Percentiles rank a stretch among this genome's conserved stretches.
phyloP scores from a whole-genome alignment of 179 eudicot species.

The Beta corolliflora region DNA sequence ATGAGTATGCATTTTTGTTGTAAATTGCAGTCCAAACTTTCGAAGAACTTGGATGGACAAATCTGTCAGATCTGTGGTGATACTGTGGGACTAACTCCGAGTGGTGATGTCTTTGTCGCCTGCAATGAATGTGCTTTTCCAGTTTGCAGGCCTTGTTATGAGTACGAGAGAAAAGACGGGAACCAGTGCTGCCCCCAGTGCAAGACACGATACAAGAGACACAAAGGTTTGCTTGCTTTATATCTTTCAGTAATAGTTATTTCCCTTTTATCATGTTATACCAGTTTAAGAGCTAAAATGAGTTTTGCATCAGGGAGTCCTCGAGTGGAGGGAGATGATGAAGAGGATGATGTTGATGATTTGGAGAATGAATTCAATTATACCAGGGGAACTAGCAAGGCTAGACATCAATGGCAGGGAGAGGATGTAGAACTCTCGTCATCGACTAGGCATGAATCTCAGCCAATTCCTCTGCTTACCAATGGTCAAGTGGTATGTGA shows the following conservation, averaged over 20 bases:
- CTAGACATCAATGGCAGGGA: constrained; percentile 72
- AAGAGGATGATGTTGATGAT: constrained; percentile 90
- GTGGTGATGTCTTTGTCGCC: constrained; percentile 76
- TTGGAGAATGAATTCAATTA: constrained; percentile 79
- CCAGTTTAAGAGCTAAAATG: background rate
- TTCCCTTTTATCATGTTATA: background rate
- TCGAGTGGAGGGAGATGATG: constrained; percentile 93
- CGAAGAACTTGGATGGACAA: constrained; percentile 64
- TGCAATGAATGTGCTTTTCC: constrained; percentile 97
- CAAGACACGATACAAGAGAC: constrained; percentile 88
- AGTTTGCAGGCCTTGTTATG: constrained; percentile 87
- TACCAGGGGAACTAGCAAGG: constrained; percentile 55
- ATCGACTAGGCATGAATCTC: constrained; percentile 81
- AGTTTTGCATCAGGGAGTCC: constrained; percentile 57
- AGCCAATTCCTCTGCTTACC: constrained; percentile 82
- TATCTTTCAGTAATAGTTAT: background rate
- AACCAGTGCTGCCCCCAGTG: constrained; percentile 90
- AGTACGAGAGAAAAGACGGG: constrained; percentile 90
- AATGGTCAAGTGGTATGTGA: constrained; percentile 72
- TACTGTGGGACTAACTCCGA: constrained; percentile 55
- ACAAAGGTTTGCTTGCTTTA: constrained; percentile 54
- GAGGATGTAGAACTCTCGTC: constrained; percentile 71
- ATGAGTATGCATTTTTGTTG: constrained; percentile 1
- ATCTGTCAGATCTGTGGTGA: constrained; percentile 90
- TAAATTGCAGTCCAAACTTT: constrained; percentile 54